Base-by-base conservation (phyloP, 768 basidiomycete species). In the Pisolithus sp. region DNA sequence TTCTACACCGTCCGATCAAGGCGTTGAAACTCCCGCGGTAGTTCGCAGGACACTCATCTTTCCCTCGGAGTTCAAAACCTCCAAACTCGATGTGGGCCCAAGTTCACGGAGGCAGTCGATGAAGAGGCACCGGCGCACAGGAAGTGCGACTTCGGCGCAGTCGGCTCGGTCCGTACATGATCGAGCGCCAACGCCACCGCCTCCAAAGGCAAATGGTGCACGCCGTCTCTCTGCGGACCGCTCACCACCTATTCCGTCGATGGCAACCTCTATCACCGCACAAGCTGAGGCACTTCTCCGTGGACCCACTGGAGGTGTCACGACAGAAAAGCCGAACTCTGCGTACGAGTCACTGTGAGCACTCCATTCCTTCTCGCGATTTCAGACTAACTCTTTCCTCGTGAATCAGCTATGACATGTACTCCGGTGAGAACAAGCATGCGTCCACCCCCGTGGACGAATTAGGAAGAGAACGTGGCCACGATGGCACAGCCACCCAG, bases 161-260 rank as follows among this genome's bases (percentile, higher is more conserved):
- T 91, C 89, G 0, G 79, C 70, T 57, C 82, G 84, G 51, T 90
- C 89, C 40, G 74, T 90, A 26, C 83, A 87, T 57, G 90, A 92
- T 57, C 85, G 89, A 48, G 85, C 73, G 12, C 89, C 89, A 10
- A 92, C 90, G 7, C 89, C 89, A n/a, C 90, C 89, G 17, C 90
- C 90, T 30, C 82, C 86, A 13, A 79, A 79, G 56, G 71, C 78
- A 5, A 72, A 75, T 44, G 64, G 65, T 37, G 57, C 67, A 30
- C 77, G 77, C 55, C 80, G 85, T 36, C 88, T 89, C 70, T 86
- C 86, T 20, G 73, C 70, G 52, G 83, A 85, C 58, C 71, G 71
- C 36, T 77, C 83, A 3, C 86, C 87, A 40, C 88, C 88, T 9
- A 73, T 89, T 34, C 87, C 88, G 9, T 77, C 78, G 37, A 64